Evolutionary conservation across 169 alveolate species (phyloP), one percentile per base, ranked within the genome.

Genomic region (Plasmodium knowlesi): DNA sequence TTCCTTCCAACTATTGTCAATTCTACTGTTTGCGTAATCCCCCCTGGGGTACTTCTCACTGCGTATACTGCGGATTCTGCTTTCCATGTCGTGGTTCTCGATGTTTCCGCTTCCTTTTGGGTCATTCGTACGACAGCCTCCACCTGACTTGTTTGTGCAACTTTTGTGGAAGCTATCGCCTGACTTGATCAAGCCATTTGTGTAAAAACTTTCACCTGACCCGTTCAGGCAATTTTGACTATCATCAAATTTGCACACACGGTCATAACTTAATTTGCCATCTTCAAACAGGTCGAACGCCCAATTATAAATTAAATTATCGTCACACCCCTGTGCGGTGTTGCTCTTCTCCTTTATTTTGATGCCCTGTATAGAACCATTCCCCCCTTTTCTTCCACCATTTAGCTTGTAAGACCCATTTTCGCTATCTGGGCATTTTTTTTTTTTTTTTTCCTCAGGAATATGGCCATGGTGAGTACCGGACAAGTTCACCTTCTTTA

Each of bases 231-330:
- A 28, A 57, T 88, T 76, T 78, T 78, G 32, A 57, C 71, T 78
- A 78, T 78, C 50, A 80, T 34, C 34, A 88, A 73, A 46, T 43
- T 84, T 72, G 84, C 79, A 46, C 76, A 72, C 54, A 84, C 80
- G 28, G 34, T 41, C 32, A 78, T 88, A 54, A 78, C 25, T 54
- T 78, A n/a, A 54, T 28, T 41, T 46, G 43, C 79, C 53, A 76
- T 79, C 41, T 28, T 88, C 81, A 79, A 54, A 30, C 28, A 3
- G 67, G 74, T 9, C 46, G 46, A 83, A 10, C 32, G 30, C 6
- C 43, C 46, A 34, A 83, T 83, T 61, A 41, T 37, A 37, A 37
- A 67, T 61, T 37, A 50, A 37, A 9, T 83, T 57, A 25, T 80
- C 73, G 71, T 54, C 41, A 32, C 14, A 10, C 28, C 70, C 84